Conservation (phyloP, 139 green algal species). For the Chlamydomonas sp. region DNA sequence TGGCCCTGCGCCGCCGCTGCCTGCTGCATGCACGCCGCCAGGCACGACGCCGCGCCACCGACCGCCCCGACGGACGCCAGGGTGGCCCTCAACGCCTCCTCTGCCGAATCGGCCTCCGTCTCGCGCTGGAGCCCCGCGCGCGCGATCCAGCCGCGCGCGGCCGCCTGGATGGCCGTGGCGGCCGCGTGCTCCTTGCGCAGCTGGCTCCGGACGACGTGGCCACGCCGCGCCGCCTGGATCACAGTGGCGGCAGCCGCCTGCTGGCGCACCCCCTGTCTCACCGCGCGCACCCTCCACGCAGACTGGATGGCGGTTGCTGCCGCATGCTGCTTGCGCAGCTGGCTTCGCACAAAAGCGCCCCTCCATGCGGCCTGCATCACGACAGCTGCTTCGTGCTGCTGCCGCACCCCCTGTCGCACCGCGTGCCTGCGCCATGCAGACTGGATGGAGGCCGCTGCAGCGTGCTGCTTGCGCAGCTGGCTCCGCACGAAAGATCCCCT, state of each 20-base stretch:
- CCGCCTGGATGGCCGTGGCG: slow-evolving; percentile 18
- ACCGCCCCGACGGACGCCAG: slow-evolving; percentile 12
- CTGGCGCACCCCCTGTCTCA: background rate
- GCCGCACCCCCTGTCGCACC: background rate
- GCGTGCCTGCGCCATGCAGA: background rate
- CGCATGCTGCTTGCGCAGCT: background rate
- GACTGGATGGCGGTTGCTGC: slow-evolving; percentile 35
- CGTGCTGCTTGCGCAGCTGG: background rate
- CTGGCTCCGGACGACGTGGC: background rate
- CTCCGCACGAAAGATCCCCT: background rate
- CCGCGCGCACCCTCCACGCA: slow-evolving; percentile 8
- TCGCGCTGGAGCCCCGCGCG: background rate
- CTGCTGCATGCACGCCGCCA: too few species aligned
- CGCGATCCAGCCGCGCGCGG: background rate
- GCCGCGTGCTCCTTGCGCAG: slow-evolving; percentile 9
- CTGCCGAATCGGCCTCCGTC: slow-evolving; percentile 20
- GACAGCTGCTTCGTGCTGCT: background rate
- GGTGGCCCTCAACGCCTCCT: slow-evolving; percentile 34
- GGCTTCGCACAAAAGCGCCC: slow-evolving; percentile 15
- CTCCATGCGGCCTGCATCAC: background rate
- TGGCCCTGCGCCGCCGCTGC: too few species aligned
- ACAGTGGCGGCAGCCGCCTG: background rate
- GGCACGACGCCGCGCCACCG: too few species aligned
- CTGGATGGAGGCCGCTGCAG: slow-evolving; percentile 5
- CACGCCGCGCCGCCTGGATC: background rate